Percentiles rank a stretch among this genome's conserved stretches.
These are phyloP conservation scores for Aegilops umbellulata DNA, from an alignment of 176 grass and related monocot genomes.

Conservation along the genomic window DNA sequence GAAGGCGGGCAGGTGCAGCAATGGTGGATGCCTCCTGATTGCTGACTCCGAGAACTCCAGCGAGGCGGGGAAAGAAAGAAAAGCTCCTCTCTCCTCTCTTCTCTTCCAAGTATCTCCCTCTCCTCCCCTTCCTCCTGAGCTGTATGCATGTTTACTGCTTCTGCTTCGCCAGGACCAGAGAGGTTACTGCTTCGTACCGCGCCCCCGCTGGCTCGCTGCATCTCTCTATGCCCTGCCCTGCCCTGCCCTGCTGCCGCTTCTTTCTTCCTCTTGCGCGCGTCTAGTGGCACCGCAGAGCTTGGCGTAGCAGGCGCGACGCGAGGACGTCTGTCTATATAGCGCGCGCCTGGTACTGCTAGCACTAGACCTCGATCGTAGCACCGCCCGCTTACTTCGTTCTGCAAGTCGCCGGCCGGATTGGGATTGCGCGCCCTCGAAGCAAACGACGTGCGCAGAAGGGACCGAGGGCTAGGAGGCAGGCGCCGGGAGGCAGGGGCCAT, in stretches of 20 bases:
- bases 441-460: background rate
- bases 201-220: background rate
- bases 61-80: too few relatives aligned
- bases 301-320: background rate
- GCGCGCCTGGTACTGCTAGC: background rate
- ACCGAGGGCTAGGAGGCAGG: background rate
- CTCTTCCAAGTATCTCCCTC: background rate
- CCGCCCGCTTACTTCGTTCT: background rate
- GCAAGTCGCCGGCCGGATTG: background rate
- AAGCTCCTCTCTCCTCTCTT: too few relatives aligned
- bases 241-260: background rate
- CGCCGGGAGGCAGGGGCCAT: conserved; percentile 12
- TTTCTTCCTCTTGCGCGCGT: background rate
- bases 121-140: background rate
- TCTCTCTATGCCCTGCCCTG: background rate
- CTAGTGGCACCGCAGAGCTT: background rate
- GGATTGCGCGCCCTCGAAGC: conserved; percentile 13
- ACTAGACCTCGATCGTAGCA: background rate
- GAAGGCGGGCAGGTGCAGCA: conserved; percentile 12
- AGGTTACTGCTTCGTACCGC: conserved; percentile 34
- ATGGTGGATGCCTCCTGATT: conserved; percentile 22
- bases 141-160: conserved; percentile 27
- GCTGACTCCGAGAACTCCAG: conserved; percentile 5
- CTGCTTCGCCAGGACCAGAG: conserved; percentile 34
- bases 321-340: conserved; percentile 30